Evolutionary conservation across 2,329 filamentous ascomycete species (phyloP).

Genomic region (Plenodomus tracheiphilus): DNA sequence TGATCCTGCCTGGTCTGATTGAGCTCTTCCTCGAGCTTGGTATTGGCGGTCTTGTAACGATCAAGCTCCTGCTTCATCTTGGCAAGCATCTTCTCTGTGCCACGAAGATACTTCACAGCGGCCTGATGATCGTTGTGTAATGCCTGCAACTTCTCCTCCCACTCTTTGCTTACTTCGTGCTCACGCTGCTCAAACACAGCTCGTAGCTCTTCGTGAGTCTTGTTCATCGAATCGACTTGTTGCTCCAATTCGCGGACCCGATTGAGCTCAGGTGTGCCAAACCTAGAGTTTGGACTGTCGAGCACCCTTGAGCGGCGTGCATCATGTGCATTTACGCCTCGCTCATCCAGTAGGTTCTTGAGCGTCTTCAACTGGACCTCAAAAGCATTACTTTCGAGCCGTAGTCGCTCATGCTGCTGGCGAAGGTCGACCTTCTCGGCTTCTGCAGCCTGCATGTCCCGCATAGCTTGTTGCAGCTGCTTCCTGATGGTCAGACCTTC

Average conservation of each 20-base stretch:
- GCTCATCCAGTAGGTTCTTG: slow-evolving; percentile 88
- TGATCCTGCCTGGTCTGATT: slow-evolving; percentile 55
- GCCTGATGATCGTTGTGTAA: slow-evolving; percentile 98
- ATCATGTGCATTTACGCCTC: slow-evolving; percentile 79
- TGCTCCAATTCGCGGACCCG: slow-evolving; percentile 85
- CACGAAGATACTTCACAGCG: slow-evolving; percentile 96
- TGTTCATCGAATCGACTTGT: slow-evolving; percentile 75
- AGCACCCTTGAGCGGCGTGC: slow-evolving; percentile 72
- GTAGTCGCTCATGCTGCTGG: slow-evolving; percentile 79
- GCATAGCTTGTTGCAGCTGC: slow-evolving; percentile 82
- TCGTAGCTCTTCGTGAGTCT: slow-evolving; percentile 85
- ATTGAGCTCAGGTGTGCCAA: slow-evolving; percentile 75
- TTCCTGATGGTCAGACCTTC: slow-evolving; percentile 88
- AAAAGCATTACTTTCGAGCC: slow-evolving; percentile 92
- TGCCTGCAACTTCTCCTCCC: slow-evolving; percentile 90
- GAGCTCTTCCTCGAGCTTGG: slow-evolving; percentile 80
- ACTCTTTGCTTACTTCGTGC: slow-evolving; percentile 84
- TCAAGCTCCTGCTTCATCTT: slow-evolving; percentile 98
- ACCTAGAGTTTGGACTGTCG: slow-evolving; percentile 72
- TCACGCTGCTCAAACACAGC: slow-evolving; percentile 75
- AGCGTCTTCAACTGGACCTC: slow-evolving; percentile 89
- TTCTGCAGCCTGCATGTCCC: slow-evolving; percentile 80
- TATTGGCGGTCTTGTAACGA: slow-evolving; percentile 86
- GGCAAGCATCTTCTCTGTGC: slow-evolving; percentile 98
- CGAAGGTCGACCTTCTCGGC: slow-evolving; percentile 80